phyloP scores from a whole-genome alignment of 2,329 filamentous ascomycete species.

The Trichoderma lentiforme region DNA sequence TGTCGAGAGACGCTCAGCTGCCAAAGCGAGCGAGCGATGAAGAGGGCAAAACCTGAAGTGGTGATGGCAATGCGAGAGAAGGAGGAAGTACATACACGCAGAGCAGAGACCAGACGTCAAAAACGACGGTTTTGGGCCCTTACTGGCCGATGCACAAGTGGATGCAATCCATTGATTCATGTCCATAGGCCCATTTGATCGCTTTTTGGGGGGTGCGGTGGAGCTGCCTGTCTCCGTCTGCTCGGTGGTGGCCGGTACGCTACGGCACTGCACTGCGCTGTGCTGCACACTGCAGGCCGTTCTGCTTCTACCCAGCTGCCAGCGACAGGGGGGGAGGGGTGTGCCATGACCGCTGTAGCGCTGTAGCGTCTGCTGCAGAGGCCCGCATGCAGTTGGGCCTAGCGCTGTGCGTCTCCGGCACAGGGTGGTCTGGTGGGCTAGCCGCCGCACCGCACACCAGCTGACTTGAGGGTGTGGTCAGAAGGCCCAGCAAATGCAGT shows the following conservation, averaged over 20 bases:
- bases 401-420: constrained; percentile 8
- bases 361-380: background rate
- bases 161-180: background rate
- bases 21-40: background rate
- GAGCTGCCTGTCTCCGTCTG: background rate
- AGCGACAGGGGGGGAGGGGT: background rate
- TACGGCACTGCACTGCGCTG: constrained; percentile 1
- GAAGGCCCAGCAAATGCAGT: background rate
- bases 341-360: background rate
- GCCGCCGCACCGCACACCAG: constrained; percentile 9
- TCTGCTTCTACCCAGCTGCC: background rate
- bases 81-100: background rate
- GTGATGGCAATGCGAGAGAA: background rate
- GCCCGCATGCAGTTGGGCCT: constrained; percentile 14
- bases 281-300: background rate
- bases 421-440: background rate
- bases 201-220: background rate
- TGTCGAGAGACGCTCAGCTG: constrained; percentile 19
- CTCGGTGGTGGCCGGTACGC: constrained; percentile 3
- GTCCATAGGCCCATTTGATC: background rate
- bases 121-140: background rate
- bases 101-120: background rate
- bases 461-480: constrained; percentile 17
- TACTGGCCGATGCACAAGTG: background rate
- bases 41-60: background rate